Evolutionary conservation across 1,284 basidiomycete species (phyloP).

Genomic region (Cutaneotrichosporon mucoides): DNA sequence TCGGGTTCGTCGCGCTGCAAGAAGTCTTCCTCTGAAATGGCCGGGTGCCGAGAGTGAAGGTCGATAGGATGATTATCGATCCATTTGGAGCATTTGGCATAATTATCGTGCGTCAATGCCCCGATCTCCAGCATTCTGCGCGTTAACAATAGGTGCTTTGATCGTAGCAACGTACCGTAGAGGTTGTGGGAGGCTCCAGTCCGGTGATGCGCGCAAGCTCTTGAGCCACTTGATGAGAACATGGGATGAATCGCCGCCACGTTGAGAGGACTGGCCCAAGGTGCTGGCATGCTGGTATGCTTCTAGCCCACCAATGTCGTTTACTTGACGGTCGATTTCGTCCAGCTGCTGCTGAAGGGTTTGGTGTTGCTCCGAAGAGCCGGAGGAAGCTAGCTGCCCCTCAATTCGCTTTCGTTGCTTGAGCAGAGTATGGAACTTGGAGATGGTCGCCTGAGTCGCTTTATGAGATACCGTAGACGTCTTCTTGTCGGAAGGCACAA

Average conservation of each 20-base stretch:
- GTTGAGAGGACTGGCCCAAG: slow-evolving; percentile 69
- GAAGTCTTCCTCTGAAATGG: slow-evolving; percentile 76
- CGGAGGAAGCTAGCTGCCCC: slow-evolving; percentile 10
- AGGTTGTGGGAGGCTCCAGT: not conserved
- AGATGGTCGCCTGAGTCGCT: slow-evolving; percentile 43
- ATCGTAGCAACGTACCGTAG: slow-evolving; percentile 1
- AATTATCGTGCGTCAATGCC: slow-evolving; percentile 77
- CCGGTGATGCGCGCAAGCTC: slow-evolving; percentile 49
- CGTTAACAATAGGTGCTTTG: not conserved
- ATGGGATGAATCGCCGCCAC: slow-evolving; percentile 80
- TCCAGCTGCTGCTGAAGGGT: slow-evolving; percentile 39
- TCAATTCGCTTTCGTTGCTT: slow-evolving; percentile 36
- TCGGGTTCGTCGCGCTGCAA: slow-evolving; percentile 51
- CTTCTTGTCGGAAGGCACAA: not conserved
- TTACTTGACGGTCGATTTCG: slow-evolving; percentile 60
- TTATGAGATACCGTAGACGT: slow-evolving; percentile 24
- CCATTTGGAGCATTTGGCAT: slow-evolving; percentile 62
- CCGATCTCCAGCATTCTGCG: slow-evolving; percentile 76
- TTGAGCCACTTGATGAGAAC: slow-evolving; percentile 70
- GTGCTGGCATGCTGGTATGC: slow-evolving; percentile 74
- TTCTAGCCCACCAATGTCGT: slow-evolving; percentile 66
- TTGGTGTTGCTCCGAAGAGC: not conserved
- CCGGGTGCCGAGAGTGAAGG: slow-evolving; percentile 70
- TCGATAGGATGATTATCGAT: slow-evolving; percentile 71
- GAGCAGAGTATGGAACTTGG: slow-evolving; percentile 43